phyloP scores from a whole-genome alignment of 2,329 filamentous ascomycete genomes.

The Phyllosticta citribraziliensis region DNA sequence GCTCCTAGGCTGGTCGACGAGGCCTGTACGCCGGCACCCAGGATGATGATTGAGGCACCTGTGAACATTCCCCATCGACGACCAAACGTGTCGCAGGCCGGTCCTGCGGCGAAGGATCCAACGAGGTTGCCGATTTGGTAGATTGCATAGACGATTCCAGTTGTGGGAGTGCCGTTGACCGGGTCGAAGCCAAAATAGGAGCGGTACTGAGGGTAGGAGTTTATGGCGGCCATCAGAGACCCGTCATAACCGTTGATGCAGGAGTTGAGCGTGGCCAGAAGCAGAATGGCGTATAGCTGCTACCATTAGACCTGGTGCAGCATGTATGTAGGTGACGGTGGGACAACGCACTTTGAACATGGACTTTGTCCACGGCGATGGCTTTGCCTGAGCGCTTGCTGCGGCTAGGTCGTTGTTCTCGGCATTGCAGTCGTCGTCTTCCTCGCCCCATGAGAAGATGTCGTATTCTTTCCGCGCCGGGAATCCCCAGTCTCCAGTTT shows the following conservation, averaged over 20 bases:
- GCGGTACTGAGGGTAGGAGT: slow-evolving; percentile 37
- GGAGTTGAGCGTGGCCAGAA: slow-evolving; percentile 35
- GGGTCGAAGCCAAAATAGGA: slow-evolving; percentile 32
- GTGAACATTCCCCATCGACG: slow-evolving; percentile 44
- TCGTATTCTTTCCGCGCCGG: background rate
- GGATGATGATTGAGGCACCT: slow-evolving; percentile 42
- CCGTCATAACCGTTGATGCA: slow-evolving; percentile 42
- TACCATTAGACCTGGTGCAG: background rate
- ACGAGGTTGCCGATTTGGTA: slow-evolving; percentile 39
- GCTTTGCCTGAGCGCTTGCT: slow-evolving; percentile 35
- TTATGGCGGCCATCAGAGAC: slow-evolving; percentile 41
- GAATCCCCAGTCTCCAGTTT: background rate
- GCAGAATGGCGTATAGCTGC: slow-evolving; percentile 33
- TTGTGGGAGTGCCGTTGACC: slow-evolving; percentile 27
- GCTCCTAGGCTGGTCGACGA: slow-evolving; percentile 37
- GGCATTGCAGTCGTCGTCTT: background rate
- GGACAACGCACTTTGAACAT: slow-evolving; percentile 32
- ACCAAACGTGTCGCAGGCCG: slow-evolving; percentile 34
- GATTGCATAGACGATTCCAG: slow-evolving; percentile 41
- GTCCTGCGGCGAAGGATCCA: slow-evolving; percentile 35
- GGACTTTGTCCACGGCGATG: slow-evolving; percentile 29
- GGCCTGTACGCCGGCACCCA: slow-evolving; percentile 43
- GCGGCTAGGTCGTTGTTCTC: slow-evolving; percentile 34
- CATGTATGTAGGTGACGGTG: background rate
- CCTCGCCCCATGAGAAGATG: background rate